Conservation (phyloP, 2,329 filamentous ascomycete species). For the Neopestalotiopsis clavispora region DNA sequence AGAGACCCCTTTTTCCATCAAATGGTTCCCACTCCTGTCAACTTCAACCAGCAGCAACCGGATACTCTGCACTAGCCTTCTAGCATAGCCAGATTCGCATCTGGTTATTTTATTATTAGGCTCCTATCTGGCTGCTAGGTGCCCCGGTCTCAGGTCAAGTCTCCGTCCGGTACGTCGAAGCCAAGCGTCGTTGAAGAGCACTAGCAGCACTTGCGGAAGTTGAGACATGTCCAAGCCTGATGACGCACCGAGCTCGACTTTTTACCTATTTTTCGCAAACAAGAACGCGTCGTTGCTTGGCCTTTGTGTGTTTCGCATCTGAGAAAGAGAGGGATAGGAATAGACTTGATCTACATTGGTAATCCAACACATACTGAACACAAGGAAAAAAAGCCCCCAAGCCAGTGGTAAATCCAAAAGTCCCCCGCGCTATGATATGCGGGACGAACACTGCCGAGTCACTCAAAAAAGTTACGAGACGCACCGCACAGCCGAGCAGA, state of each 20-base stretch:
- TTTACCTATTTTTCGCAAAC: background rate
- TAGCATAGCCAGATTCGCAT: background rate
- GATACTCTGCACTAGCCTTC: too few species aligned
- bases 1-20: background rate
- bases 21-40: background rate
- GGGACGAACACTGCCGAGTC: background rate
- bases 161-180: background rate
- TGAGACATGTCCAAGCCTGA: constrained; percentile 1
- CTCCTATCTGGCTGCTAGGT: background rate
- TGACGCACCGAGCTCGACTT: background rate
- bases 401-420: background rate
- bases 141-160: background rate
- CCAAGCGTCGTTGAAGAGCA: background rate
- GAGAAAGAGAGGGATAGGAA: background rate
- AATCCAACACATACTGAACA: background rate
- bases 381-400: background rate
- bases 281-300: background rate
- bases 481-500: too few species aligned
- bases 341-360: background rate
- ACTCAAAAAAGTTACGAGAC: background rate
- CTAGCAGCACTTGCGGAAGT: background rate
- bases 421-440: background rate
- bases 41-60: background rate
- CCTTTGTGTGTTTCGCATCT: background rate
- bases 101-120: background rate